A percentile compares a stretch with the other conserved stretches of the same genome.
Conservation (phyloP, 352 stramenopile species). For the Phytophthora pistaciae region DNA sequence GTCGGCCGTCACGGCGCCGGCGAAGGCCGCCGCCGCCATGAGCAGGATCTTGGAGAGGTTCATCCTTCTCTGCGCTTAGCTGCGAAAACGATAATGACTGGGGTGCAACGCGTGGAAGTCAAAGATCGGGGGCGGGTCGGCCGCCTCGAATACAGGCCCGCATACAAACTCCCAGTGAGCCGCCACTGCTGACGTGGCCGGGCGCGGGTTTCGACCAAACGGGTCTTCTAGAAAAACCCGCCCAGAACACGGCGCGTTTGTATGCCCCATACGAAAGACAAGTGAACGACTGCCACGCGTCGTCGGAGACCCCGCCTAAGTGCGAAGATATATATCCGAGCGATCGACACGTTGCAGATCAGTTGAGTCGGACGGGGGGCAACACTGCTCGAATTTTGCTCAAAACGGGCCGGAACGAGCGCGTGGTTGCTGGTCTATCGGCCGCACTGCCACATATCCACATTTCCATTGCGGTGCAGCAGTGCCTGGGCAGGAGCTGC, state of each 20-base stretch:
- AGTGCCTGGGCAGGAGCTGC: neutral
- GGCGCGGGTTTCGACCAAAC: constrained; percentile 28
- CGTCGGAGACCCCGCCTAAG: constrained; percentile 18
- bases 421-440: constrained; percentile 1
- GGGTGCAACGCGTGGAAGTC: constrained; percentile 28
- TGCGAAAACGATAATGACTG: constrained; percentile 71
- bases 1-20: constrained; percentile 43
- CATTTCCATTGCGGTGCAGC: neutral
- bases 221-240: constrained; percentile 36
- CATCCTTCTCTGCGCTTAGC: constrained; percentile 48
- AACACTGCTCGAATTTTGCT: neutral
- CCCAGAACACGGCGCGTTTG: constrained; percentile 4
- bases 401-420: constrained; percentile 17
- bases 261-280: constrained; percentile 30
- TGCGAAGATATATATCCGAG: constrained; percentile 40
- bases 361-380: neutral
- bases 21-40: constrained; percentile 51
- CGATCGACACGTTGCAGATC: neutral
- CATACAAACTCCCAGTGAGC: constrained; percentile 33
- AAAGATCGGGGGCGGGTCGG: constrained; percentile 23
- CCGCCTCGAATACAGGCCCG: constrained; percentile 32
- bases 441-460: neutral
- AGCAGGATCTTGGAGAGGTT: constrained; percentile 74
- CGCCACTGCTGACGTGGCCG: constrained; percentile 41
- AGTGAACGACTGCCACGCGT: constrained; percentile 47